Evolutionary conservation across 495 filamentous ascomycete species (phyloP).

Genomic region (Hyaloscypha bicolor): DNA sequence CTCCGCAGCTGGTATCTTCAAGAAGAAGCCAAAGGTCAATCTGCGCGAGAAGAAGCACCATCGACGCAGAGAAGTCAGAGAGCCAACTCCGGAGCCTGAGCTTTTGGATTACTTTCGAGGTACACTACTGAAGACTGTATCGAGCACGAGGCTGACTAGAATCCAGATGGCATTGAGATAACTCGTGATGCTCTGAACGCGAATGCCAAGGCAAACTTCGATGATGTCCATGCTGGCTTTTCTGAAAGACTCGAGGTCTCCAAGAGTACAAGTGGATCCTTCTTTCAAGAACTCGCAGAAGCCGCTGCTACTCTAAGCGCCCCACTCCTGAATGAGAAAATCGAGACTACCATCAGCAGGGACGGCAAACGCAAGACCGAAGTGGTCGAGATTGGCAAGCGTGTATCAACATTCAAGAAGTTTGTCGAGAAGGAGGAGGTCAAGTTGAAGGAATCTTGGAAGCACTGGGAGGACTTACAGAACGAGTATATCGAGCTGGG

Average conservation of each 20-base stretch:
- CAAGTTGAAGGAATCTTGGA: constrained; percentile 30
- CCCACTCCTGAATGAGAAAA: constrained; percentile 14
- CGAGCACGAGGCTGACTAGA: not conserved
- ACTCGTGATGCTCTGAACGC: constrained; percentile 22
- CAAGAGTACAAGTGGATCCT: constrained; percentile 21
- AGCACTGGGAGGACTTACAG: constrained; percentile 28
- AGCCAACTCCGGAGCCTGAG: constrained; percentile 14
- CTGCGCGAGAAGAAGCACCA: constrained; percentile 14
- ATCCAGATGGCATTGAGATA: constrained; percentile 23
- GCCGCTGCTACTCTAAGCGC: constrained; percentile 13
- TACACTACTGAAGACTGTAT: not conserved
- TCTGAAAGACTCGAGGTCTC: constrained; percentile 13
- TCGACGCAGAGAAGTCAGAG: constrained; percentile 13
- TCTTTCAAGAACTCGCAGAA: constrained; percentile 28
- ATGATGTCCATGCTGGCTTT: constrained; percentile 27
- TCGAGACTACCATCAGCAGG: constrained; percentile 18
- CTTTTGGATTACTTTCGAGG: constrained; percentile 13
- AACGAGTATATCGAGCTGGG: constrained; percentile 27
- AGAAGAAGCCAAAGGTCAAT: constrained; percentile 10
- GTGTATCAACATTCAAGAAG: constrained; percentile 20
- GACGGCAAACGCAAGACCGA: constrained; percentile 19
- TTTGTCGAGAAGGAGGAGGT: constrained; percentile 28
- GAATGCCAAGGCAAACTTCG: constrained; percentile 27
- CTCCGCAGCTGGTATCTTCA: constrained; percentile 26
- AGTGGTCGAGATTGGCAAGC: constrained; percentile 26